Base-by-base conservation (phyloP, 2,329 filamentous ascomycete genomes). In the Talaromyces amestolkiae region DNA sequence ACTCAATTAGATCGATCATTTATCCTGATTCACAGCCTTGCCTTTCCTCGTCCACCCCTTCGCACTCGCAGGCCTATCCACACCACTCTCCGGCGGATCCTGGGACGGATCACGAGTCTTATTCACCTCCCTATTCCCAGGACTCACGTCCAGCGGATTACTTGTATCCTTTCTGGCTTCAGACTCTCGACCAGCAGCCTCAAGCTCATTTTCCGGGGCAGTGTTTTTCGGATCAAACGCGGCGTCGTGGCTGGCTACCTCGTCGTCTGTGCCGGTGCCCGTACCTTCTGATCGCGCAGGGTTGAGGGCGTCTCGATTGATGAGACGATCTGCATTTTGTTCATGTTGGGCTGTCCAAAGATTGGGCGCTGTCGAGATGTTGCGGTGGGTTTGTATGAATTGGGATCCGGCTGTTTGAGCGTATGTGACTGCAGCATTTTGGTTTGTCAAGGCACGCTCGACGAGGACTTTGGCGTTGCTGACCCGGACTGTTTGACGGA, bases 151-250 rank as follows among this genome's bases (percentile, higher is more conserved):
- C 51, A 90, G 71, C 6, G 86, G 84, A 69, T 85, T 84, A 39
- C 75, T 76, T 27, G 73, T 69, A 68, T 78, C 75, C 3, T 76
- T 80, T 35, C 79, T 72, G 7, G 74, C 77, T 6, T 77, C 69
- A 67, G 73, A 70, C 80, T 84, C 77, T 41, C 70, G 64, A 54
- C 72, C 71, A 0, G 75, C 72, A 4, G 72, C 74, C 19, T 71
- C 66, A 10, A 75, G 66, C 43, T 87, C 85, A 24, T 77, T 72
- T 73, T 92, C 88, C 0, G 92, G 92, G 22, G 83, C 79, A 31
- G 90, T 93, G 74, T 86, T 86, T 64, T 82, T 77, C 0, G 88
- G 86, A 73, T 92, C 84, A 77, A 91, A 96, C 0, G 92, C 89
- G 0, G 88, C 84, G 49, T 88, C 82, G 65, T 85, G 80, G 35